These are phyloP conservation scores for Aureobasidium zeae DNA, from an alignment of 2,329 filamentous ascomycete species.

Conservation along the genomic window DNA sequence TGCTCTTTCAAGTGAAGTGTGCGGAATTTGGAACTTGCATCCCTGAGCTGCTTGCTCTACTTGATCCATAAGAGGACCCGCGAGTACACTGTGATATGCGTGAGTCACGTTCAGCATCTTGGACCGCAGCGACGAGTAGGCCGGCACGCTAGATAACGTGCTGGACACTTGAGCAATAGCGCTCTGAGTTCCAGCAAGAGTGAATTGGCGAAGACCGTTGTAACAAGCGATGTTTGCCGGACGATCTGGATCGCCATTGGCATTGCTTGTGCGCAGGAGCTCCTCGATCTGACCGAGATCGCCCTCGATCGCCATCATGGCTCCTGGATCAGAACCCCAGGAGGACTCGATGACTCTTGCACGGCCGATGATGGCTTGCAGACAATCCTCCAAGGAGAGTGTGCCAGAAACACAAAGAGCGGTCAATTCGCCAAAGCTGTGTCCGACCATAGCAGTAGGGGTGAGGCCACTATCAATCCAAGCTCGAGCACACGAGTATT, in stretches of 20 bases:
- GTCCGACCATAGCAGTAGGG: constrained; percentile 24
- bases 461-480: constrained; percentile 21
- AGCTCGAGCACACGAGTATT: neutral
- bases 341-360: neutral
- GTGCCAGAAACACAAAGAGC: constrained; percentile 31
- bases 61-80: neutral
- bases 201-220: neutral
- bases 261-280: no score
- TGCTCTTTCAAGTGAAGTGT: neutral
- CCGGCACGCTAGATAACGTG: no score
- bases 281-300: no score
- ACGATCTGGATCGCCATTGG: no score
- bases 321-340: neutral
- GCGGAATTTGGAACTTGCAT: neutral
- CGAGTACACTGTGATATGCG: neutral
- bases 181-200: neutral
- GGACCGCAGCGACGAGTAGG: no score
- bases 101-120: neutral
- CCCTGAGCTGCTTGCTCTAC: neutral
- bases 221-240: neutral
- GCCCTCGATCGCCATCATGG: neutral
- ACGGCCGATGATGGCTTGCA: neutral
- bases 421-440: constrained; percentile 33
- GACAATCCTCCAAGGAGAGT: constrained; percentile 23
- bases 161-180: no score